Evolutionary conservation across 73 alveolate genomes (phyloP), one percentile per base, ranked within the genome.

Genomic region (Loxodes magnus): DNA sequence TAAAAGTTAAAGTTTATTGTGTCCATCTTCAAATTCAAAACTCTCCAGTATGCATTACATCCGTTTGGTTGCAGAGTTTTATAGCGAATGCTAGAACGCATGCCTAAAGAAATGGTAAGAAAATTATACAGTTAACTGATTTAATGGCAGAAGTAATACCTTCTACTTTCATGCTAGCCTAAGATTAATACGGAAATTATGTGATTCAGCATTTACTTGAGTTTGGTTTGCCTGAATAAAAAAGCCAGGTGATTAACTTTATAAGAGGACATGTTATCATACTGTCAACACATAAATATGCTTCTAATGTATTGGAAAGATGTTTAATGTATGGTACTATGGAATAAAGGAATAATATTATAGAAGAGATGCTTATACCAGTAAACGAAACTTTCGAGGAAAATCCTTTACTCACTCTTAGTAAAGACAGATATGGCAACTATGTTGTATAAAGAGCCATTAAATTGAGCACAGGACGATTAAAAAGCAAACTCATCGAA

Each of bases 31-130:
- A 56, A 15, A 63, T 50, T 30, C 50, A 35, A 39, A 55, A 24
- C 41, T 35, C 9, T 52, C 10, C 16, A 43, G 2, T 52, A 35
- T 33, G 16, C 33, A 16, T 33, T 21, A 1, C 87, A 73, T 53
- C 71, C 54, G 41, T 73, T 54, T 28, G 87, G 87, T 10, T 73
- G 87, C 42, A 52, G 87, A 44, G 82, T 73, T 15, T 53, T 73
- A 1, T 81, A 73, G 51, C 63, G 74, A 16, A 57, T 73, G 25
- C 33, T 73, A 33, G 75, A 54, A 28, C 31, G 61, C 35, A 53
- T 68, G 24, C 57, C 64, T 35, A 76, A 73, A 29, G 51, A 63
- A n/a, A n/a, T n/a, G n/a, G n/a, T n/a, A n/a, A n/a, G n/a, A n/a
- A n/a, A n/a, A n/a, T n/a, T n/a, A n/a, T n/a, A 29, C 62, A 54